These are phyloP conservation scores for Psilocybe cubensis DNA, from an alignment of 768 basidiomycete genomes.

Conservation along the genomic window DNA sequence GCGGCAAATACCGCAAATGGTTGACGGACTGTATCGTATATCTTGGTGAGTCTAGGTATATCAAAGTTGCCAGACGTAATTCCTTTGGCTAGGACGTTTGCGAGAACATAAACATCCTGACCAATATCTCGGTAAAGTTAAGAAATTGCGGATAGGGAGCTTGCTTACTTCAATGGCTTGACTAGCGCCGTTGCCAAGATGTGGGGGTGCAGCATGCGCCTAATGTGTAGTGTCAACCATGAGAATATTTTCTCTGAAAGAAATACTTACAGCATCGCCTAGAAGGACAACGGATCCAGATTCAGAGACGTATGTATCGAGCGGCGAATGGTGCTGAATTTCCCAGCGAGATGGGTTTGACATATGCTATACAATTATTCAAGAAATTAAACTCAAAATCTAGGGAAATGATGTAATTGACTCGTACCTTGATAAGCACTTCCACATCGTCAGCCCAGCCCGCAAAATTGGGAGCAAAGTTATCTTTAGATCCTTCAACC, in stretches of 20 bases:
- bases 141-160: neutral
- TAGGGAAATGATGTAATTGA: neutral
- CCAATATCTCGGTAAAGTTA: neutral
- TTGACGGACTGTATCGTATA: constrained; percentile 26
- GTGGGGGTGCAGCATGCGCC: constrained; percentile 52
- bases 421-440: constrained; percentile 44
- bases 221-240: constrained; percentile 3
- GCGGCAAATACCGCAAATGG: constrained; percentile 16
- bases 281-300: constrained; percentile 42
- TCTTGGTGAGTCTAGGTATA: constrained; percentile 14
- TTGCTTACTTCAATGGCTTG: constrained; percentile 49
- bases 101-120: constrained; percentile 50
- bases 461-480: constrained; percentile 39
- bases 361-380: constrained; percentile 29
- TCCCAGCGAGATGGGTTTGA: constrained; percentile 44
- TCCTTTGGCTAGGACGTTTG: constrained; percentile 38
- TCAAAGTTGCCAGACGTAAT: neutral
- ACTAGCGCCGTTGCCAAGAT: constrained; percentile 49
- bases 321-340: constrained; percentile 36
- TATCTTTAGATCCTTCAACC: constrained; percentile 36
- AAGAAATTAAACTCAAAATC: neutral
- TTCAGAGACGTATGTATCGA: constrained; percentile 36
- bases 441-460: constrained; percentile 50
- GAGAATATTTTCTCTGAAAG: neutral
- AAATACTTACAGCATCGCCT: constrained; percentile 46